These are phyloP conservation scores for Sicyos edulis DNA, from an alignment of 306 rosid species.

Conservation along the genomic window DNA sequence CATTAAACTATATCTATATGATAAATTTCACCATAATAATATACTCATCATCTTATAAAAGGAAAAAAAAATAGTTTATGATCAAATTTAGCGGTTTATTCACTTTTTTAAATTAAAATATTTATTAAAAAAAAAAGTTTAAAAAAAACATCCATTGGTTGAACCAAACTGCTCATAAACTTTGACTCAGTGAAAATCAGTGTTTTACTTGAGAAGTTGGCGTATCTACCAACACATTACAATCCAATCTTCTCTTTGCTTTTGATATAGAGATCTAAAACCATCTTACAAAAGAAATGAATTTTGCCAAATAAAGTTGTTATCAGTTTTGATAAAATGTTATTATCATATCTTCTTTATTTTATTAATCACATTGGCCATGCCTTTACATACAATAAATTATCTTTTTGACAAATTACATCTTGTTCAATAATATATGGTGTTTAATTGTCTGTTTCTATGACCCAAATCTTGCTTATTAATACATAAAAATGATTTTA, in stretches of 20 bases:
- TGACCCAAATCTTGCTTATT: background rate
- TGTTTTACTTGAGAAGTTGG: constrained; percentile 1
- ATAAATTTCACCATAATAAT: too few species aligned
- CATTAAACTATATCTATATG: too few species aligned
- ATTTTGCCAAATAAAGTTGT: background rate
- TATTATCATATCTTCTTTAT: background rate
- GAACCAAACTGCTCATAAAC: too few species aligned
- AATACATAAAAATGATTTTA: too few species aligned
- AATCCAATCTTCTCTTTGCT: background rate
- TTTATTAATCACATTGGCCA: background rate
- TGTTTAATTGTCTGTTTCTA: background rate
- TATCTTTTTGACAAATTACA: background rate
- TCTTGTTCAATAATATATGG: background rate
- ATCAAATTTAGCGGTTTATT: too few species aligned
- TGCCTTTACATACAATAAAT: background rate
- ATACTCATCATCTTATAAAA: too few species aligned
- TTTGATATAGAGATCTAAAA: background rate
- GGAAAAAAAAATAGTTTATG: too few species aligned
- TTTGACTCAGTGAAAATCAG: background rate
- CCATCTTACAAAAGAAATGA: background rate
- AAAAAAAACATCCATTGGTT: too few species aligned
- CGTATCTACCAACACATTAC: background rate
- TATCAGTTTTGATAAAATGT: background rate
- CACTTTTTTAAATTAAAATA: too few species aligned
- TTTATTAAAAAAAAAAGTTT: too few species aligned